phyloP scores from a whole-genome alignment of 1,284 basidiomycete genomes.

The Cryptococcus jaspeensis region DNA sequence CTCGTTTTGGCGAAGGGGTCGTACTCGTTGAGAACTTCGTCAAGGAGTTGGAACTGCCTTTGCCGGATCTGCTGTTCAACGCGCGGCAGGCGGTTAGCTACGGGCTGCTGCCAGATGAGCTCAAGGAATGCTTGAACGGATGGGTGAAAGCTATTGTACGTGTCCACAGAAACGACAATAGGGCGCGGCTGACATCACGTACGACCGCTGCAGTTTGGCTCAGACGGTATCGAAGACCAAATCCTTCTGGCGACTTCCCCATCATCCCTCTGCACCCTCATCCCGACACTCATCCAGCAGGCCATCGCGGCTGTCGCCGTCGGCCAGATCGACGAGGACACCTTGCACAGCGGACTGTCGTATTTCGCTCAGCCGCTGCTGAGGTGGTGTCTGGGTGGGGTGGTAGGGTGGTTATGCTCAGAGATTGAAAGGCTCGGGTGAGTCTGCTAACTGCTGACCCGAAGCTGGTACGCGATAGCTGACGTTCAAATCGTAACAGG shows the following conservation, averaged over 20 bases:
- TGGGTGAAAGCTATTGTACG: constrained; percentile 50
- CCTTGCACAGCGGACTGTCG: constrained; percentile 54
- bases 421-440: constrained; percentile 49
- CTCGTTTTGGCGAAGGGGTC: constrained; percentile 48
- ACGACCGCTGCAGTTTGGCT: constrained; percentile 38
- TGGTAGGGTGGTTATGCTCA: constrained; percentile 50
- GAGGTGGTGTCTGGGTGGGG: constrained; percentile 55
- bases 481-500: constrained; percentile 11
- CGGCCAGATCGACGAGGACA: constrained; percentile 55
- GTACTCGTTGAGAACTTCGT: constrained; percentile 43
- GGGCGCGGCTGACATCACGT: neutral
- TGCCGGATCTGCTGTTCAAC: constrained; percentile 31
- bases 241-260: constrained; percentile 52
- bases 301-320: constrained; percentile 51
- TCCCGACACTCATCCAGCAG: constrained; percentile 55
- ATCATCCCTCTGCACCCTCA: constrained; percentile 50
- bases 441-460: constrained; percentile 5
- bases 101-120: constrained; percentile 36
- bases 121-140: constrained; percentile 41
- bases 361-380: constrained; percentile 58
- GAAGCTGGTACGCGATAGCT: neutral
- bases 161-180: neutral
- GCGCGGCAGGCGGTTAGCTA: constrained; percentile 40
- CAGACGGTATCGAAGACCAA: constrained; percentile 51
- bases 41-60: constrained; percentile 20